These are phyloP conservation scores for Candida vaughaniae DNA, from an alignment of 805 yeast genomes.

Conservation along the genomic window DNA sequence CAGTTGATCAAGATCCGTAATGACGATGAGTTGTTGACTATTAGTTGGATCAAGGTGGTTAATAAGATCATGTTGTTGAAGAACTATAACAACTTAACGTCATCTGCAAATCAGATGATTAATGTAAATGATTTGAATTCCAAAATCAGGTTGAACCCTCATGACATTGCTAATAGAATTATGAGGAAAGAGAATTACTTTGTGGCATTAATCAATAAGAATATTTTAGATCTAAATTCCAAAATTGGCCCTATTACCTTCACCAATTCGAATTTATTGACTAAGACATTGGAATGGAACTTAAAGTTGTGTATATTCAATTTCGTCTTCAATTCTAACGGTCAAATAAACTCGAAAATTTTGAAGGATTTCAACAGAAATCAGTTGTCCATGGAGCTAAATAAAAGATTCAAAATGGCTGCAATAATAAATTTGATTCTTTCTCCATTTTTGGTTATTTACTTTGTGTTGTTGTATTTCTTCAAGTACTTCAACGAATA, in stretches of 20 bases:
- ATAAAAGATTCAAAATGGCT: slow-evolving; percentile 80
- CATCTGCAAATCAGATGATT: slow-evolving; percentile 23
- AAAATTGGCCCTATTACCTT: slow-evolving; percentile 13
- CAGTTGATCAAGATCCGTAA: slow-evolving; percentile 70
- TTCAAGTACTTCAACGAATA: slow-evolving; percentile 92
- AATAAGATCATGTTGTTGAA: slow-evolving; percentile 69
- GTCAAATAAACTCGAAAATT: slow-evolving; percentile 72
- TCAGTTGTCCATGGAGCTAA: slow-evolving; percentile 64
- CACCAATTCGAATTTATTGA: slow-evolving; percentile 46
- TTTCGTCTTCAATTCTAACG: slow-evolving; percentile 77
- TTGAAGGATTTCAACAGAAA: slow-evolving; percentile 70
- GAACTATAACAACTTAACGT: slow-evolving; percentile 74
- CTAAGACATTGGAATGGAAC: slow-evolving; percentile 94
- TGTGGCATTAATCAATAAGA: slow-evolving; percentile 83
- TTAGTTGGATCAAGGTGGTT: slow-evolving; percentile 88
- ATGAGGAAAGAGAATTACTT: slow-evolving; percentile 94
- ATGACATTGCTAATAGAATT: slow-evolving; percentile 90
- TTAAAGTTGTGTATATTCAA: slow-evolving; percentile 84
- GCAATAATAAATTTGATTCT: slow-evolving; percentile 79
- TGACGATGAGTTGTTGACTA: slow-evolving; percentile 79
- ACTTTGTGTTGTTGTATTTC: slow-evolving; percentile 80
- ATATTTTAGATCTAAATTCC: slow-evolving; percentile 65
- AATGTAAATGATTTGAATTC: slow-evolving; percentile 56
- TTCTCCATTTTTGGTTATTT: slow-evolving; percentile 83
- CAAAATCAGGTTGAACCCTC: slow-evolving; percentile 80